Evolutionary conservation across 169 alveolate species (phyloP), one percentile per base, ranked within the genome.

Genomic region (Plasmodium reichenowi): DNA sequence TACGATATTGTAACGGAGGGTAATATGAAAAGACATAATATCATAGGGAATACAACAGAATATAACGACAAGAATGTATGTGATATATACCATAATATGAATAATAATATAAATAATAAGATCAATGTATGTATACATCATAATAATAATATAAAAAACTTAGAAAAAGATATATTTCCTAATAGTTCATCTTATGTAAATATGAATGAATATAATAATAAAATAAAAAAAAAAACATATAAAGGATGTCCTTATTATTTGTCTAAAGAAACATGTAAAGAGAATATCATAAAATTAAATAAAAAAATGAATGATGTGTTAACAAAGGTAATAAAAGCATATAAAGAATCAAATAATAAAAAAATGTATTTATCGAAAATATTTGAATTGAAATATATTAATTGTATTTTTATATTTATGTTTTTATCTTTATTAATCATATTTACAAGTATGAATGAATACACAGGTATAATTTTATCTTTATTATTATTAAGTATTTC

Each of bases 351-450:
- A 20, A 71, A 48, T 66, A 86, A 71, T 66, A 86, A 71, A 52
- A 86, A 86, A 60, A 74, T 71, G 47, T 86, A 86, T 52, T 45
- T 86, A 45, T 86, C 92, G 3, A 86, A 45, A 66, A 13, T 72
- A 71, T 71, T 86, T 13, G 78, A 86, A 66, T 59, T 86, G 86
- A 86, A 63, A 59, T 86, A 86, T 66, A 71, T 86, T 8, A 71
- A 54, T 70, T 71, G 92, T 50, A 64, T 72, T 12, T 86, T 86
- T 63, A 86, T 74, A 60, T 86, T 47, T 32, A 86, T 72, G 86
- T 86, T 86, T 74, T 70, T 86, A 17, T 58, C 88, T n/a, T 29
- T 86, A 10, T 20, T 72, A 60, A 71, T 86, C 13, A 86, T 86
- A 47, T 86, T 86, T 86, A 32, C 70, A n/a, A 43, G 71, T 60